Evolutionary conservation across 2,329 filamentous ascomycete genomes (phyloP), one percentile per base, ranked within the genome.

Genomic region (Diaporthe amygdali): DNA sequence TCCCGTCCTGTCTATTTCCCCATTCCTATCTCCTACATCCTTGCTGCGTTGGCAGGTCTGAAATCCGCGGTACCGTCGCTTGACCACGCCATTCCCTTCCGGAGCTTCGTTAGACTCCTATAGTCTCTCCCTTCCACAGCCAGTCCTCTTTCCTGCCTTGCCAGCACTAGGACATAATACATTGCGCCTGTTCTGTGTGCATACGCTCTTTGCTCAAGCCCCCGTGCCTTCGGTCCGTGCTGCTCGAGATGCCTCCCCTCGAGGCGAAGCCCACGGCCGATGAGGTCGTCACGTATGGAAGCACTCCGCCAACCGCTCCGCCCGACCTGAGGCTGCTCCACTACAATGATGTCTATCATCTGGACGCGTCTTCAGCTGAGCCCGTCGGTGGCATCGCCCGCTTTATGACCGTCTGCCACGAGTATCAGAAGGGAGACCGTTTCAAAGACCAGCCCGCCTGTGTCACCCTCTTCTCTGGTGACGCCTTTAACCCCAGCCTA

Each of bases 291-390:
- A 81, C 79, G 2, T 82, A 77, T 71, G 76, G 76, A 69, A 80
- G 79, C 4, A n/a, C n/a, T n/a, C 79, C 78, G 37, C 73, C 74
- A 6, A 70, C 74, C 10, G 74, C 76, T 3, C 76, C 80, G 17
- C 93, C 94, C 54, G 92, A 94, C 79, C 83, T 97, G 64, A 91
- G 95, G n/a, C 82, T 97, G 69, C 80, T 97, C 39, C 95, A 97
- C 83, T 97, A 93, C 86, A 97, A 97, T 81, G 95, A 98, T 82
- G 95, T 97, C 72, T 97, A 97, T 81, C 95, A 97, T 77, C 89
- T 97, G 68, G 94, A 97, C 75, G 79, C 82, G 2, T 86, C 86
- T 2, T 95, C 93, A 32, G 90, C 92, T 20, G 94, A 97, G 78
- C 95, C 95, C 1, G 90, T 95, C 2, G 95, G 95, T 34, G 95